phyloP scores from a whole-genome alignment of 176 grass and related monocot genomes.

The Secale cereale region DNA sequence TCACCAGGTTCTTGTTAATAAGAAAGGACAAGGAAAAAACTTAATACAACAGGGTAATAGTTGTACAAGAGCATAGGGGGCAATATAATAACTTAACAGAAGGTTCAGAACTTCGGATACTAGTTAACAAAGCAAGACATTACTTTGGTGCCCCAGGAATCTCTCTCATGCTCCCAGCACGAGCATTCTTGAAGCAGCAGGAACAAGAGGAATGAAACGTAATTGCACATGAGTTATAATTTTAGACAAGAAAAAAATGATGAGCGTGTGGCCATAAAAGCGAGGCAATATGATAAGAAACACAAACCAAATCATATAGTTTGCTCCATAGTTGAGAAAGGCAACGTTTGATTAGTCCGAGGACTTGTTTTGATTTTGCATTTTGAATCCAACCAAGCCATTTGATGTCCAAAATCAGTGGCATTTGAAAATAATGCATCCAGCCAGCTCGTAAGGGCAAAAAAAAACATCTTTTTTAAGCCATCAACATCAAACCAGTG shows the following conservation, averaged over 20 bases:
- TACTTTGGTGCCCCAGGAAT: background rate
- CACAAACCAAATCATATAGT: no score
- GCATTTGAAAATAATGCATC: no score
- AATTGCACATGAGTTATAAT: background rate
- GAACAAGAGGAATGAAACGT: background rate
- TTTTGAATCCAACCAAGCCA: no score
- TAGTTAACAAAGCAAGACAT: background rate
- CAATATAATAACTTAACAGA: background rate
- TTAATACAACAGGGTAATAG: background rate
- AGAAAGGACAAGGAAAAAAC: background rate
- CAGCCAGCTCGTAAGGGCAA: no score
- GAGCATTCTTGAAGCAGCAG: background rate
- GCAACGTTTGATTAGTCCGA: no score
- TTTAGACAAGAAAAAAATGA: background rate
- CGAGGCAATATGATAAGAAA: no score
- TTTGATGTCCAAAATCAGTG: no score
- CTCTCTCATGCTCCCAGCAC: background rate
- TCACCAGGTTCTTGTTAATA: background rate
- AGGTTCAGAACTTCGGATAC: background rate
- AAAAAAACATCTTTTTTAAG: no score
- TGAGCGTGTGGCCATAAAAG: background rate
- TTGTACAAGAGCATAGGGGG: background rate
- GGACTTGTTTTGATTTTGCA: no score
- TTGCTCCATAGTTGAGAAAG: no score
- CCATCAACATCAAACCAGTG: no score